Evolutionary conservation across 2,329 filamentous ascomycete species (phyloP).

Genomic region (Cercospora sesami): DNA sequence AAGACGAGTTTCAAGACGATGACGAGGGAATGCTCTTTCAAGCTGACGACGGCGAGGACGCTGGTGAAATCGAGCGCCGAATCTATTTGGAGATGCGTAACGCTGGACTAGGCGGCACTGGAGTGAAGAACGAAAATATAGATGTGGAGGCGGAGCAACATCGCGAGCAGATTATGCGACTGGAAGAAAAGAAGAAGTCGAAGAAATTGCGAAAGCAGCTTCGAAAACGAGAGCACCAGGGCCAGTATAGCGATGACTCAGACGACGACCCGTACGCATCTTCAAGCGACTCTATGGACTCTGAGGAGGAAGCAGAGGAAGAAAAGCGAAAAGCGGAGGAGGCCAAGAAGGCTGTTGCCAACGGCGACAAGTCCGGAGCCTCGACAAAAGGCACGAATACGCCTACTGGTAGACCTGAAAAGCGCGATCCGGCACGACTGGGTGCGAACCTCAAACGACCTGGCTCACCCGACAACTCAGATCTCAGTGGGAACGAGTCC

Average conservation of each 20-base stretch:
- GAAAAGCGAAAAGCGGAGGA: constrained; percentile 45
- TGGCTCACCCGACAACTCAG: constrained; percentile 82
- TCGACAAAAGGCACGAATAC: constrained; percentile 71
- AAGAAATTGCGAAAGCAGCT: constrained; percentile 79
- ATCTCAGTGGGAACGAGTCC: constrained; percentile 89
- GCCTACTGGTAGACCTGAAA: constrained; percentile 58
- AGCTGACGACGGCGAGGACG: constrained; percentile 74
- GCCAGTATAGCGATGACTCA: constrained; percentile 75
- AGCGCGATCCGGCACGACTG: constrained; percentile 55
- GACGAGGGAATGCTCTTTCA: constrained; percentile 78
- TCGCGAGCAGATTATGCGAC: constrained; percentile 66
- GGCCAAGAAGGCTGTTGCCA: constrained; percentile 50
- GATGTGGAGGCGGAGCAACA: constrained; percentile 59
- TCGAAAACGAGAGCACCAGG: constrained; percentile 80
- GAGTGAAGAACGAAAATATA: constrained; percentile 53
- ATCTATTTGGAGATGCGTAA: constrained; percentile 79
- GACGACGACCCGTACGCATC: constrained; percentile 46
- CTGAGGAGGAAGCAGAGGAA: constrained; percentile 60
- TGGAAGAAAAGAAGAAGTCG: constrained; percentile 70
- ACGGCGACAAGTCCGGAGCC: constrained; percentile 55
- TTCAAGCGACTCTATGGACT: constrained; percentile 60
- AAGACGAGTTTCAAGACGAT: constrained; percentile 80
- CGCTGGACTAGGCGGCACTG: constrained; percentile 70
- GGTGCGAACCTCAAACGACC: constrained; percentile 69
- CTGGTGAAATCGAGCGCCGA: constrained; percentile 62